Percentiles rank a stretch among this genome's conserved stretches.
Evolutionary conservation across 2,329 filamentous ascomycete species (phyloP).

Genomic region (Ceratocystiopsis minuta): DNA sequence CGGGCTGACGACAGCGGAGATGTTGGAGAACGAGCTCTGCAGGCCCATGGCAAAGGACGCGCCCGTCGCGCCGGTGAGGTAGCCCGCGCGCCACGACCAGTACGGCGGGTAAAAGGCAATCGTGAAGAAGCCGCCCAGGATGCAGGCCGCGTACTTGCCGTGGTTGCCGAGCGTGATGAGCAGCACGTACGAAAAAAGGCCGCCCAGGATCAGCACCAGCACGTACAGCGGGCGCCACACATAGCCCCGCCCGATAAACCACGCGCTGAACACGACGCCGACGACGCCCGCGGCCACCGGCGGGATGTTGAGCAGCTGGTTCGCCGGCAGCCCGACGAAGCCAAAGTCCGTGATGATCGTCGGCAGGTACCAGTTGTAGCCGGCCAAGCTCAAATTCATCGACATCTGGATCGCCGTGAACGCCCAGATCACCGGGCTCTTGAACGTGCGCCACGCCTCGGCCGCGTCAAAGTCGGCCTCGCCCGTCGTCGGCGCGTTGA

Average conservation of each 20-base stretch:
- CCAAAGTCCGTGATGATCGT: conserved; percentile 24
- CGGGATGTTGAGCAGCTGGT: conserved; percentile 26
- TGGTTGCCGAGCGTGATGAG: background rate
- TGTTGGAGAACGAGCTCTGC: background rate
- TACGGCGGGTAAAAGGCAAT: background rate
- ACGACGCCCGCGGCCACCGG: conserved; percentile 10
- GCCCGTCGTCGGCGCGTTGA: conserved; percentile 4
- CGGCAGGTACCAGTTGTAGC: conserved; percentile 24
- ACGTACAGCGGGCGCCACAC: background rate
- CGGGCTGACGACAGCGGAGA: background rate
- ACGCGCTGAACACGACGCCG: background rate
- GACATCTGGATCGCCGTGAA: conserved; percentile 14
- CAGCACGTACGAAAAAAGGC: background rate
- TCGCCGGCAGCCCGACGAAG: conserved; percentile 23
- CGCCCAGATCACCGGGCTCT: conserved; percentile 10
- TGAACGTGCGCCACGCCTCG: conserved; percentile 19
- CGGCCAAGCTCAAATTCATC: conserved; percentile 21
- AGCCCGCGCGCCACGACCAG: background rate
- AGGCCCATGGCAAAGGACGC: conserved; percentile 1
- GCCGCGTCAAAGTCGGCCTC: conserved; percentile 18
- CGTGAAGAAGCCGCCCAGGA: conserved; percentile 1
- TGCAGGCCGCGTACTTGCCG: background rate
- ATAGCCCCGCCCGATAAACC: conserved; percentile 1
- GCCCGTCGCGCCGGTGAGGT: background rate
- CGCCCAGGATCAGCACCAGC: background rate